phyloP scores from a whole-genome alignment of 2,329 filamentous ascomycete species.

The Byssoonygena ceratinophila region DNA sequence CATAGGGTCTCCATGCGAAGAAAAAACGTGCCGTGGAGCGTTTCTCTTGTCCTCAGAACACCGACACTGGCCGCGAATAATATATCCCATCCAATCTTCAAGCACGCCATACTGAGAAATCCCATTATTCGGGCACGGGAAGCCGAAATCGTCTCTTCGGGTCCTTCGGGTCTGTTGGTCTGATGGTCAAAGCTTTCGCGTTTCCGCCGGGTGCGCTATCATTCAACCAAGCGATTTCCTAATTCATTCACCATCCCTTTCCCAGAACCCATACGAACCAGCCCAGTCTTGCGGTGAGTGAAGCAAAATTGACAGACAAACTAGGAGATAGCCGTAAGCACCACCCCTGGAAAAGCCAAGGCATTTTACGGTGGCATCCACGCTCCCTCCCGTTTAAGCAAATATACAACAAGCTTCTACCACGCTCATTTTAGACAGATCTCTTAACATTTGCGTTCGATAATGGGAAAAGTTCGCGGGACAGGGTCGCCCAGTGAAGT shows the following conservation, averaged over 20 bases:
- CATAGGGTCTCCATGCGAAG: background rate
- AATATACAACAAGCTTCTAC: slow-evolving; percentile 1
- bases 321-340: too few species aligned
- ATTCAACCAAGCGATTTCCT: background rate
- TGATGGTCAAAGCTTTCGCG: background rate
- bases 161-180: background rate
- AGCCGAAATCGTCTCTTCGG: background rate
- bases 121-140: background rate
- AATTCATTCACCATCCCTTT: background rate
- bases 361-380: background rate
- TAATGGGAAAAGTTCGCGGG: background rate
- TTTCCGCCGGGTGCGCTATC: background rate
- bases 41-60: background rate
- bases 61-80: slow-evolving; percentile 1
- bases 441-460: background rate
- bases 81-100: background rate
- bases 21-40: background rate
- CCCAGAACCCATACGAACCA: background rate
- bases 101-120: background rate
- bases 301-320: background rate
- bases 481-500: background rate
- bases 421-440: slow-evolving; percentile 2
- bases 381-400: background rate
- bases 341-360: background rate
- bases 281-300: background rate